Percentiles rank a stretch among this genome's conserved stretches.
Evolutionary conservation across 2,329 filamentous ascomycete genomes (phyloP).

Genomic region (Fusarium paranaense): DNA sequence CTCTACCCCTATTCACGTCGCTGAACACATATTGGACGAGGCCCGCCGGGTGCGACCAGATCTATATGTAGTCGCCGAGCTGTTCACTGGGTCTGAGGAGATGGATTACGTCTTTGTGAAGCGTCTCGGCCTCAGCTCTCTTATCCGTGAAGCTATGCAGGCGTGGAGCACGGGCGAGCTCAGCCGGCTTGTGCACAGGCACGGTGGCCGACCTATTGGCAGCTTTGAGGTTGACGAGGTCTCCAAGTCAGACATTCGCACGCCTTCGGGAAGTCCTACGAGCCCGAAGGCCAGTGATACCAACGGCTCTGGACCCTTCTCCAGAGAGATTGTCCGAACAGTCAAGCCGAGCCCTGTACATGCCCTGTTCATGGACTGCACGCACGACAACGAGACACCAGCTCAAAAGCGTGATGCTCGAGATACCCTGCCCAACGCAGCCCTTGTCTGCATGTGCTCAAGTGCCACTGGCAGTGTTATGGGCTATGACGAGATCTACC

Average conservation of each 20-base stretch:
- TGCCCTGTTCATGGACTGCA: conserved; percentile 98
- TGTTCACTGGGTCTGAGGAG: conserved; percentile 95
- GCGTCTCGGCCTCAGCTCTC: conserved; percentile 86
- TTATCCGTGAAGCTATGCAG: conserved; percentile 98
- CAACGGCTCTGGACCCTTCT: conserved; percentile 50
- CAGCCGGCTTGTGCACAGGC: conserved; percentile 90
- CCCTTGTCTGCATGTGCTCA: conserved; percentile 94
- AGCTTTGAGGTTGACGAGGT: conserved; percentile 96
- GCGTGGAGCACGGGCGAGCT: conserved; percentile 95
- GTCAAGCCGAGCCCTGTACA: conserved; percentile 92
- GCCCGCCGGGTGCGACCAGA: conserved; percentile 90
- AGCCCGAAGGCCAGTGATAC: conserved; percentile 36
- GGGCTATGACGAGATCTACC: conserved; percentile 98
- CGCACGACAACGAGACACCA: conserved; percentile 96
- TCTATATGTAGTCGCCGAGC: conserved; percentile 90
- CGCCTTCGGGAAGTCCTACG: conserved; percentile 47
- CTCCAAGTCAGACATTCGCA: conserved; percentile 67
- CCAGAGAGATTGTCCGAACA: conserved; percentile 76
- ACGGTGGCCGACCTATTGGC: conserved; percentile 93
- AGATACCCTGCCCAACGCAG: conserved; percentile 93
- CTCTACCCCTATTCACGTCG: conserved; percentile 93
- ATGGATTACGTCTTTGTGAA: conserved; percentile 98
- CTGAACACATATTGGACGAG: conserved; percentile 93
- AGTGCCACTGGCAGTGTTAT: conserved; percentile 96
- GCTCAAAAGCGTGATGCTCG: conserved; percentile 94